A percentile compares a stretch with the other conserved stretches of the same genome.
These are phyloP conservation scores for Mycena vulgaris DNA, from an alignment of 768 basidiomycete species.

Conservation along the genomic window DNA sequence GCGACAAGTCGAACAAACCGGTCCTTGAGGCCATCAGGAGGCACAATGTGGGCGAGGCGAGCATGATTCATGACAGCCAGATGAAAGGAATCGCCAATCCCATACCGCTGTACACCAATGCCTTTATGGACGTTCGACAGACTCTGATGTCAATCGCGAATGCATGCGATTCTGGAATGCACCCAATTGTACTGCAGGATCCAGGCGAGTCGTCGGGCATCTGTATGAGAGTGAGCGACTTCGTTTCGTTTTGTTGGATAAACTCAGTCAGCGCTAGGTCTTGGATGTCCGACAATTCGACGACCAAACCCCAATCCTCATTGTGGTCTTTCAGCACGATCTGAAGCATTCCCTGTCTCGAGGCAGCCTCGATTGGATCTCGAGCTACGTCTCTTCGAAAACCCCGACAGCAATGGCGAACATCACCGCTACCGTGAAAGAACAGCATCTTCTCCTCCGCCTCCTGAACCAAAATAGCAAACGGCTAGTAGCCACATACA, in stretches of 20 bases:
- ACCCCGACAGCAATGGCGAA: constrained; percentile 8
- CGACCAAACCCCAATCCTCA: constrained; percentile 20
- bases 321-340: constrained; percentile 18
- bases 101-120: constrained; percentile 17
- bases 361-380: constrained; percentile 22
- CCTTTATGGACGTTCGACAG: constrained; percentile 30
- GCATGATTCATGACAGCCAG: constrained; percentile 1
- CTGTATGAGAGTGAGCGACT: constrained; percentile 19
- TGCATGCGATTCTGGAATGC: constrained; percentile 13
- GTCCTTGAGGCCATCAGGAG: constrained; percentile 24
- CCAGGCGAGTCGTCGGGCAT: constrained; percentile 23
- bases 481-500: constrained; percentile 20
- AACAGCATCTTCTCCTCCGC: constrained; percentile 37
- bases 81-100: constrained; percentile 20
- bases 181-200: constrained; percentile 18
- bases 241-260: background rate
- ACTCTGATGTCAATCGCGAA: constrained; percentile 27
- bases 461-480: constrained; percentile 35
- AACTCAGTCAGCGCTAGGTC: background rate
- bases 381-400: constrained; percentile 1
- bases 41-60: constrained; percentile 28
- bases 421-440: constrained; percentile 31
- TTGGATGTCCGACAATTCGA: constrained; percentile 28
- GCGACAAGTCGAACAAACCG: constrained; percentile 17
- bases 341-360: constrained; percentile 16